Evolutionary conservation across 2,329 filamentous ascomycete species (phyloP), one percentile per base, ranked within the genome.

Genomic region (Tolypocladium paradoxum): DNA sequence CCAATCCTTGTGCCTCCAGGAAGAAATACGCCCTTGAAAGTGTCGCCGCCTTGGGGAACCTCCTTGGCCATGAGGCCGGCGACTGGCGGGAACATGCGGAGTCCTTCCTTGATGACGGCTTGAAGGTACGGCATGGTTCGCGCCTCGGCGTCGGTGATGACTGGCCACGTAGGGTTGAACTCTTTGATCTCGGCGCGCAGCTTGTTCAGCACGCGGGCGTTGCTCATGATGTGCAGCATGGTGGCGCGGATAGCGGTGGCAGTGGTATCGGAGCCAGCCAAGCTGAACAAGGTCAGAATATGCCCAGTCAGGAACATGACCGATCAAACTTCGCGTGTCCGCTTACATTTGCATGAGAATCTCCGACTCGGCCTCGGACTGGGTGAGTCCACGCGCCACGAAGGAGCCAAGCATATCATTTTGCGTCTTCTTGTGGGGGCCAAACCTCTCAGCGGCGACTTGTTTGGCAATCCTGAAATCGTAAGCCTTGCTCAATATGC

Each of bases 201-300:
- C 65, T 70, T 73, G 4, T 57, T 53, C 53, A 75, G 71, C 0
- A 79, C 71, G 1, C 66, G 67, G 0, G 76, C 75, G 27, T 71
- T 75, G n/a, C 73, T 77, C 24, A 76, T 71, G 53, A 83, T 62
- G 60, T 78, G 72, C 24, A 82, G 70, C 52, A 83, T 57, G 1
- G 73, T 78, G 37, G 73, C 68, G 2, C 80, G 74, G 11, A 84
- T 72, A 2, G 73, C 73, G 0, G 76, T 78, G 0, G 81, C 77
- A 0, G 78, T 80, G 3, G 78, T 82, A 55, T 83, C 80, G 0
- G 77, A 78, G 4, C 80, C 81, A 5, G 79, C 79, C 6, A 79
- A 68, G 40, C 72, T 72, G 47, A 50, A 16, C 12, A 12, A 27
- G n/a, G 20, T 24, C 18, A 52, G n/a, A 18, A 14, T 6, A 6